A percentile compares a stretch with the other conserved stretches of the same genome.
phyloP scores from a whole-genome alignment of 768 basidiomycete species.

The Suillus lakei region DNA sequence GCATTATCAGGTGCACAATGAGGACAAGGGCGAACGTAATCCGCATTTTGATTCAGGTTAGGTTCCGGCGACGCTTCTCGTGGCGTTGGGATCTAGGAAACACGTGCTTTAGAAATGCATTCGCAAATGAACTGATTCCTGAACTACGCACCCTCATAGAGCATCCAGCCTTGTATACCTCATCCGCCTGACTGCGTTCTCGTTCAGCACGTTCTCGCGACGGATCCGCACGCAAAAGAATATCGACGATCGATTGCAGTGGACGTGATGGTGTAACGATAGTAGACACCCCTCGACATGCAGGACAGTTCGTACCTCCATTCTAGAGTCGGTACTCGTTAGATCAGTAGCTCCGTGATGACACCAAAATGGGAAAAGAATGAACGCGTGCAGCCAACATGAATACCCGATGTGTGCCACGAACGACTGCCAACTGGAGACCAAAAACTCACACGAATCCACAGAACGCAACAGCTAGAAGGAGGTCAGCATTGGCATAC shows the following conservation, averaged over 20 bases:
- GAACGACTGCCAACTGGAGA: not conserved
- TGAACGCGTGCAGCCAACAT: not conserved
- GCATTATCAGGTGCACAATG: conserved; percentile 73
- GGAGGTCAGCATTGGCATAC: conserved; percentile 47
- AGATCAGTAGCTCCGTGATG: not conserved
- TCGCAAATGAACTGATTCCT: not conserved
- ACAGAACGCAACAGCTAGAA: conserved; percentile 75
- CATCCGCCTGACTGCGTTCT: conserved; percentile 83
- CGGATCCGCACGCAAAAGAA: conserved; percentile 73
- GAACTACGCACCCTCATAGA: conserved; percentile 60
- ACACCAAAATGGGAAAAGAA: not conserved
- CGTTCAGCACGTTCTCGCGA: conserved; percentile 67
- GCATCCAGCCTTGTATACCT: conserved; percentile 68
- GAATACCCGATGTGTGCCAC: conserved; percentile 1
- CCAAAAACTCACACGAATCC: conserved; percentile 73
- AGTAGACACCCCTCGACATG: conserved; percentile 74
- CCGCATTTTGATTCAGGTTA: conserved; percentile 62
- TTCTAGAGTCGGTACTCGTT: conserved; percentile 54
- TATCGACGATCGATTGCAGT: conserved; percentile 73
- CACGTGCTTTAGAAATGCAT: conserved; percentile 1
- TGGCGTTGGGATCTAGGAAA: conserved; percentile 70
- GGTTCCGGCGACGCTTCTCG: conserved; percentile 80
- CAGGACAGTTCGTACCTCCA: conserved; percentile 83
- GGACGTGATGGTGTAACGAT: conserved; percentile 74
- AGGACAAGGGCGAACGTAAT: conserved; percentile 79